Base-by-base conservation (phyloP, 148 eudicot species). In the Chenopodium formosanum region DNA sequence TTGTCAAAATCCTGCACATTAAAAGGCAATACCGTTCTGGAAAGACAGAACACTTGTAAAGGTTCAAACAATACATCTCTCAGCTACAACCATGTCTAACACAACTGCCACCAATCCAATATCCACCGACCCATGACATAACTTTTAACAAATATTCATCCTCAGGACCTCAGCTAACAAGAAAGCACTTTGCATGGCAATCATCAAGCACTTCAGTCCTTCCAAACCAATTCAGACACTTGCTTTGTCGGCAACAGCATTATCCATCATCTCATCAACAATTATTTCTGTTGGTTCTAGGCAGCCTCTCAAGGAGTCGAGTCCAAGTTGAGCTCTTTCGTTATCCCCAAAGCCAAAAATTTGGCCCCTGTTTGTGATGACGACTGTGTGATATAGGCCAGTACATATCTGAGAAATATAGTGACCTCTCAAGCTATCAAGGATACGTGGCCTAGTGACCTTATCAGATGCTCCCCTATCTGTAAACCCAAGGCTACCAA, bases 321-420 rank as follows among this genome's bases (percentile, higher is more conserved):
- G 93, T 74, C 98, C 99, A 37, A 96, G 96, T 79, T 94, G 99
- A 78, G 94, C 97, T 87, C 98, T 88, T 84, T 94, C 98, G 37
- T 94, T 96, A 75, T 96, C 99, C 76, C 99, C 98, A 62, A 96
- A 94, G 27, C 99, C 99, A 70, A 94, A 92, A 48, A 96, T 88
- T 78, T 76, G 90, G n/a, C 99, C 99, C 25, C 52, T 80, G 17
- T 82, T 91, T 17, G 97, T 96, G 56, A 96, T 79, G 17, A 92
- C 91, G 70, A 95, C 94, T 25, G 94, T 90, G 87, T 95, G 99
- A 86, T 95, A 95, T 44, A 95, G 88, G 19, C 97, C 99, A 1
- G 99, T 93, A 89, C 97, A 92, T 34, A 95, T 91, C 84, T 94
- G 98, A 65, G 95, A 89, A 73, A 96, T 89, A 74, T 89, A 93